Evolutionary conservation across 1,139 yeast species (phyloP).

Genomic region (Hyphopichia fennica): DNA sequence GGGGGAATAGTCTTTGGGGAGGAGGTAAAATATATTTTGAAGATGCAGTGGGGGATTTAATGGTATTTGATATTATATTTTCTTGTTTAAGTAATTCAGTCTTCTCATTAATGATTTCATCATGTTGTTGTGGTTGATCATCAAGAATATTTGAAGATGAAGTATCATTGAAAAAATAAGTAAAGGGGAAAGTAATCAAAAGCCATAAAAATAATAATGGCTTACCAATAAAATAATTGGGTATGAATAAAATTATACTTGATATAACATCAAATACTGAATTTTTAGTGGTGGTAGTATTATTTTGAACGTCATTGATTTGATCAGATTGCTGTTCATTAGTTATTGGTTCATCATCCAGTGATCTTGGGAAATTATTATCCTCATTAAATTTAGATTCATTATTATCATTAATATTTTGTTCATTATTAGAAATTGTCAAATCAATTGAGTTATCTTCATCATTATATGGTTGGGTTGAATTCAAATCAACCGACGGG

Average conservation of each 20-base stretch:
- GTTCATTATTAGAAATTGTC: constrained; percentile 1
- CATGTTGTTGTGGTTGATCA: constrained; percentile 3
- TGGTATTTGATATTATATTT: constrained; percentile 39
- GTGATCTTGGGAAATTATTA: too few species aligned
- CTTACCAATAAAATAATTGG: constrained; percentile 40
- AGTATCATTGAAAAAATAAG: constrained; percentile 28
- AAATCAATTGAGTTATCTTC: constrained; percentile 2
- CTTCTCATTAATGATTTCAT: constrained; percentile 24
- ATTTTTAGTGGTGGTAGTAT: neutral
- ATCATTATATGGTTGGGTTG: constrained; percentile 4
- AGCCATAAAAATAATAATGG: constrained; percentile 48
- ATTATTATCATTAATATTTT: neutral
- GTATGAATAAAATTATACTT: constrained; percentile 31
- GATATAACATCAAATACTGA: neutral
- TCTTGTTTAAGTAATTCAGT: constrained; percentile 45
- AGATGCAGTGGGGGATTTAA: constrained; percentile 58
- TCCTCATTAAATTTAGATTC: neutral
- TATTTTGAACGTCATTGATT: too few species aligned
- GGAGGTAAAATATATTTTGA: constrained; percentile 51
- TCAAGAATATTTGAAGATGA: constrained; percentile 7
- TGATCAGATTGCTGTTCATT: constrained; percentile 1
- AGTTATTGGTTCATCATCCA: neutral
- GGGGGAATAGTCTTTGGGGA: constrained; percentile 46
- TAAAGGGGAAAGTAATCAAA: constrained; percentile 49
- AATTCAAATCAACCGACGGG: neutral